Evolutionary conservation across 2,329 filamentous ascomycete genomes (phyloP).

Genomic region (Volutella citrinella): DNA sequence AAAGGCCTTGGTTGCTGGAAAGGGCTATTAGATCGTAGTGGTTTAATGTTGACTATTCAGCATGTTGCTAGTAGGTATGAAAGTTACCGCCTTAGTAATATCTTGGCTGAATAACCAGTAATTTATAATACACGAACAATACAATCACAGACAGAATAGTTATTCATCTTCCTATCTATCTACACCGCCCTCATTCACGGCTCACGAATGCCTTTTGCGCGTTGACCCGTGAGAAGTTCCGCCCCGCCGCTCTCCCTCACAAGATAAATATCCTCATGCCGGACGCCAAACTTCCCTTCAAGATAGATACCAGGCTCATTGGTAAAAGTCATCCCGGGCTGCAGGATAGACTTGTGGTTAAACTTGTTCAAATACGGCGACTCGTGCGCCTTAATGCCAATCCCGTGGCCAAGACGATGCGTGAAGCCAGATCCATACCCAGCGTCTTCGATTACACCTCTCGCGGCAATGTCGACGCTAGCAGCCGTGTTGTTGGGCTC

Average conservation of each 20-base stretch:
- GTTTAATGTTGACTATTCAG: no score
- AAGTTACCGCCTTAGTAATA: no score
- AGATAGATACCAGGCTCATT: constrained; percentile 63
- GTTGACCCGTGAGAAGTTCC: constrained; percentile 51
- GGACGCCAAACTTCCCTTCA: constrained; percentile 56
- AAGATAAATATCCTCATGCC: constrained; percentile 61
- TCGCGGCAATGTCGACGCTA: constrained; percentile 58
- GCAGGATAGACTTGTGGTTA: constrained; percentile 45
- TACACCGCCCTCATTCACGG: no score
- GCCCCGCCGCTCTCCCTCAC: constrained; percentile 52
- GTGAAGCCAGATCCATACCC: constrained; percentile 60
- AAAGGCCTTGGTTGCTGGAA: no score
- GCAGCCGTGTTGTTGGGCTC: constrained; percentile 52
- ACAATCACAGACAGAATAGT: no score
- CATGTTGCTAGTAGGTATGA: no score
- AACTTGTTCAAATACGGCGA: constrained; percentile 63
- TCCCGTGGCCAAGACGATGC: constrained; percentile 61
- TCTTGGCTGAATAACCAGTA: no score
- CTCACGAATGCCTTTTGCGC: constrained; percentile 51
- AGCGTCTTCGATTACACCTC: constrained; percentile 52
- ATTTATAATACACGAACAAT: no score
- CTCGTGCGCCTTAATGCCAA: constrained; percentile 66
- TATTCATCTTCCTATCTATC: no score
- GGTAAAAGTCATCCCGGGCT: constrained; percentile 60
- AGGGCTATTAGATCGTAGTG: no score